Evolutionary conservation across 768 basidiomycete genomes (phyloP), one percentile per base, ranked within the genome.

Genomic region (Leccinum imitatum): DNA sequence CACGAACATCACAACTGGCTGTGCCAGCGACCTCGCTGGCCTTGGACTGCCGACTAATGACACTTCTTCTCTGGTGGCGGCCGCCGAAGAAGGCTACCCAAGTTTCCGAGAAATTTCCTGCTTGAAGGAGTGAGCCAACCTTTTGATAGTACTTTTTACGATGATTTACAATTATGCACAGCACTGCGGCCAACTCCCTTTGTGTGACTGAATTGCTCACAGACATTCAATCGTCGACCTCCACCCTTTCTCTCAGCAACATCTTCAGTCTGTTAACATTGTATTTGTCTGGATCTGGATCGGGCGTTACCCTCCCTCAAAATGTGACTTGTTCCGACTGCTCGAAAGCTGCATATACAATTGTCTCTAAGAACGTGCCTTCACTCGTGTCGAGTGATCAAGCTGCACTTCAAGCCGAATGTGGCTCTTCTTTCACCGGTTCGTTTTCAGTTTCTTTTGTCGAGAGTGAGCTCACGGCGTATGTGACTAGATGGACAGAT

Each of bases 131-230:
- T 91, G 67, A 62, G 86, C 79, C 13, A 25, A 23, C 23, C 5
- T 50, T 51, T 51, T 19, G 15, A 5, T 17, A 2, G 0, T 10
- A 14, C 23, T 14, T 30, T n/a, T 25, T 6, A 11, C 37, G 6
- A 1, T 58, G 17, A 50, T 59, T 25, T 25, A 25, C 25, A 31
- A 52, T 60, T 21, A 27, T 57, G 46, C 60, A 53, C 62, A 76
- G 76, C 62, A 73, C 78, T 41, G 68, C 69, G 15, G 60, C 67
- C 55, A 76, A 73, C 68, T 69, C 80, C 37, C 75, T 86, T 59
- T 92, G 90, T 68, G 64, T 81, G 25, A 84, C 84, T 0, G 78
- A 91, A 64, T 74, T 78, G 8, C 78, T 91, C 11, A 81, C 75
- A 23, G 78, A 78, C 64, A 63, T 87, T 17, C 80, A 91, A 69